These are phyloP conservation scores for Planoprotostelium fungivorum DNA, from an alignment of 78 protist genomes.

Conservation along the genomic window DNA sequence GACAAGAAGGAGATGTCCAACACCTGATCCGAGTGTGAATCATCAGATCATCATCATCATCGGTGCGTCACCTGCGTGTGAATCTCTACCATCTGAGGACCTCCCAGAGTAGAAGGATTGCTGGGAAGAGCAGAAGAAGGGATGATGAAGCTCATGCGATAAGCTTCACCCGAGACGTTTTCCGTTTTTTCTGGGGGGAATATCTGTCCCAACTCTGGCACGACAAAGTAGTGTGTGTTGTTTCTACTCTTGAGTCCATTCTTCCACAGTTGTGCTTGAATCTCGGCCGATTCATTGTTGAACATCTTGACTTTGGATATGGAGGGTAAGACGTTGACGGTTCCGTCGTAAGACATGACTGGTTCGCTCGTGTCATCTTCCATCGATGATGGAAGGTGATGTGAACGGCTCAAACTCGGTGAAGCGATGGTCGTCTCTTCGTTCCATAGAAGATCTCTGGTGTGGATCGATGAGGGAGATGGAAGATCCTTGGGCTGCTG, in stretches of 20 bases:
- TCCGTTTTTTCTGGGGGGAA: not conserved
- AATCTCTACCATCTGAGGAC: not conserved
- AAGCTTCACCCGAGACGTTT: not conserved
- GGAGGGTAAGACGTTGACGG: not conserved
- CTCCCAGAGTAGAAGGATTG: not conserved
- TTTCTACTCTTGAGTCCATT: not conserved
- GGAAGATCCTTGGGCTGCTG: not conserved
- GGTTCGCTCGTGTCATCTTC: not conserved
- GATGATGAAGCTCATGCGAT: not conserved
- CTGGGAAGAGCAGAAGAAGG: not conserved
- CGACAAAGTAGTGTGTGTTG: not conserved
- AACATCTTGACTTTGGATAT: too few species aligned
- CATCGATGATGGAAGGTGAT: too few species aligned
- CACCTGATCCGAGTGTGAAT: not conserved
- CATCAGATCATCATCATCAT: not conserved
- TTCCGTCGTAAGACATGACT: not conserved
- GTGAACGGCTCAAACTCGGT: not conserved
- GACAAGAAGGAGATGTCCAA: not conserved
- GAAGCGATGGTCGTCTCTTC: not conserved
- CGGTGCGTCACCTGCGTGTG: not conserved
- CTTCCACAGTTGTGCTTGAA: not conserved
- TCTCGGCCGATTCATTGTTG: not conserved
- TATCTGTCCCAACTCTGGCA: not conserved
- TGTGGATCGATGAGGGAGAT: too few species aligned
- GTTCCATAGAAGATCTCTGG: not conserved